Evolutionary conservation across 1,139 yeast genomes (phyloP), one percentile per base, ranked within the genome.

Genomic region (Komagataea norvegica): DNA sequence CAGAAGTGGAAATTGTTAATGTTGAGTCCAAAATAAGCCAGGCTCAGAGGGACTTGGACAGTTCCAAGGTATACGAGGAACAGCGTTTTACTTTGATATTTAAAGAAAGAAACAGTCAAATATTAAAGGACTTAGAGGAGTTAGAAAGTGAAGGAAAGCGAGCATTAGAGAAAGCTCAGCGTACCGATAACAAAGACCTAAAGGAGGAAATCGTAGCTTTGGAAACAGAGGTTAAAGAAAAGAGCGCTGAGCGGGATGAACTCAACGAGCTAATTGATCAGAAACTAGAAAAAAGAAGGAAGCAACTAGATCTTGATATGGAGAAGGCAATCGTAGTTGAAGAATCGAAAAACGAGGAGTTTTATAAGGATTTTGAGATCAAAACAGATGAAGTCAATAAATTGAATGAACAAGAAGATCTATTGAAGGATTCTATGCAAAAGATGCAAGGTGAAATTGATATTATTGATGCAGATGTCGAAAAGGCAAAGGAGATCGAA

Each of bases 81-180:
- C 43, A 45, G 17, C 33, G 43, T 45, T 26, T 36, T 8, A 37
- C 40, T 4, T 19, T 48, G 14, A 33, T 38, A 14, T 13, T 49
- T 5, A 44, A 40, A 34, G 50, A 48, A 15, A 36, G 34, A 18
- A 47, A 47, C 13, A 46, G 41, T 20, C 15, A 19, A 10, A 19
- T 41, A 18, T 18, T 40, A 14, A 34, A 41, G 21, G 47, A 48
- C 25, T 22, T 47, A n/a, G 51, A 49, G 30, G 47, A 46, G 22
- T 31, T 45, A 13, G 41, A 45, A 4, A 29, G 7, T 16, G 4
- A 19, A 37, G 10, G 48, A 42, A 21, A 31, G 13, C 13, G 23
- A 8, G 25, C 31, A 14, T 27, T 23, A 13, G 2, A 17, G 9
- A 17, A 31, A 14, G n/a, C 18, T 10, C 22, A 25, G 15, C 7